These are phyloP conservation scores for Capronia coronata DNA, from an alignment of 2,329 filamentous ascomycete species.

Conservation along the genomic window DNA sequence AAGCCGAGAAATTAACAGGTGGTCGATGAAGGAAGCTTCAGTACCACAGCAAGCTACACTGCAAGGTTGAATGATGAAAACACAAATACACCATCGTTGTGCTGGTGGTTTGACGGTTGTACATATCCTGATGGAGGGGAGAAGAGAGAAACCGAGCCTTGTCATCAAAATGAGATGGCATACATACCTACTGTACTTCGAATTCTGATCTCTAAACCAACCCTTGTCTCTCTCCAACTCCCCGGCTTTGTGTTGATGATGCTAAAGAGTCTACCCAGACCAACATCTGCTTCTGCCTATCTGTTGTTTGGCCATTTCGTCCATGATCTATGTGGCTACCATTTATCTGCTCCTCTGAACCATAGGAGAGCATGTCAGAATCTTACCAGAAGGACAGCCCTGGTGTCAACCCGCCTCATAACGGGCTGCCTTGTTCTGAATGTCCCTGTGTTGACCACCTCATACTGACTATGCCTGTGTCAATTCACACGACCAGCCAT, in stretches of 20 bases:
- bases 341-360: not conserved
- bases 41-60: not conserved
- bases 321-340: not conserved
- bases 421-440: too few species aligned
- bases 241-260: not conserved
- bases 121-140: not conserved
- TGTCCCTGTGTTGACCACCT: not conserved
- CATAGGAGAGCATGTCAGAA: too few species aligned
- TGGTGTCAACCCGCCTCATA: too few species aligned
- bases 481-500: too few species aligned
- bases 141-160: not conserved
- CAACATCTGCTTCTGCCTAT: not conserved
- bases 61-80: not conserved
- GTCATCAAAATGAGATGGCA: not conserved
- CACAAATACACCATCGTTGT: not conserved
- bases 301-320: not conserved
- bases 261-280: not conserved
- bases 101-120: not conserved
- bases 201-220: not conserved
- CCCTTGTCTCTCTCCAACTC: not conserved
- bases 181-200: too few species aligned
- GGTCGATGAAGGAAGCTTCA: constrained; percentile 7
- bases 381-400: too few species aligned
- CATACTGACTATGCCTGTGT: not conserved
- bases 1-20: constrained; percentile 54